Conservation (phyloP, 257 asterid species). For the Solanum infundibuliforme region DNA sequence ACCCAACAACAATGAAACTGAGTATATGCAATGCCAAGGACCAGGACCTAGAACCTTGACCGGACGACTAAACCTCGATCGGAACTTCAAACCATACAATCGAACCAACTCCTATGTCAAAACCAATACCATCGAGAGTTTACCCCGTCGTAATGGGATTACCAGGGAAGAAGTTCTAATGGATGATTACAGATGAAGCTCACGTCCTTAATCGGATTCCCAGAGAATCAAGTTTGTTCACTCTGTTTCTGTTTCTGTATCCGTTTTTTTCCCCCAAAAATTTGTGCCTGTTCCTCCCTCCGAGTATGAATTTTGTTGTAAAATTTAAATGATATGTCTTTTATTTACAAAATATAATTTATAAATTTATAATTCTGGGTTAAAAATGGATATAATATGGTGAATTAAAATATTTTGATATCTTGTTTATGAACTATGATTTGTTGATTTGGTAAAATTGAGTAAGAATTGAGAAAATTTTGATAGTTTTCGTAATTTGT, state of each 20-base stretch:
- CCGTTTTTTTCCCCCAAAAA: too few relatives aligned
- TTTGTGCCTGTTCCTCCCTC: neutral
- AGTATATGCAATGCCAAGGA: neutral
- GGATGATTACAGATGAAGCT: too few relatives aligned
- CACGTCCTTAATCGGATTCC: neutral
- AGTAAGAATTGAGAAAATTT: neutral
- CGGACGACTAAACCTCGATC: neutral
- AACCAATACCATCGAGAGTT: neutral
- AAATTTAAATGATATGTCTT: too few relatives aligned
- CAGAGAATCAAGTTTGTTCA: neutral
- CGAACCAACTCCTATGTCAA: neutral
- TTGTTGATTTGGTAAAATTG: too few relatives aligned
- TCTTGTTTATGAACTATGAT: too few relatives aligned
- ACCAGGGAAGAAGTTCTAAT: too few relatives aligned
- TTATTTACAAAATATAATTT: too few relatives aligned
- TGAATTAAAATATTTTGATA: too few relatives aligned
- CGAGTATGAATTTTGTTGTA: neutral
- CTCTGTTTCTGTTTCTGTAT: neutral
- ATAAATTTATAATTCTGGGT: too few relatives aligned
- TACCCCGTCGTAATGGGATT: neutral
- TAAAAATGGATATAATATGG: too few relatives aligned
- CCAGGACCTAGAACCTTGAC: neutral
- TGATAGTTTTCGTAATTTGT: neutral
- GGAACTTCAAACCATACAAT: neutral
- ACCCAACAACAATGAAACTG: neutral